Percentiles rank a stretch among this genome's conserved stretches.
Conservation (phyloP, 1,284 basidiomycete species). For the Phaffia rhodozyma region DNA sequence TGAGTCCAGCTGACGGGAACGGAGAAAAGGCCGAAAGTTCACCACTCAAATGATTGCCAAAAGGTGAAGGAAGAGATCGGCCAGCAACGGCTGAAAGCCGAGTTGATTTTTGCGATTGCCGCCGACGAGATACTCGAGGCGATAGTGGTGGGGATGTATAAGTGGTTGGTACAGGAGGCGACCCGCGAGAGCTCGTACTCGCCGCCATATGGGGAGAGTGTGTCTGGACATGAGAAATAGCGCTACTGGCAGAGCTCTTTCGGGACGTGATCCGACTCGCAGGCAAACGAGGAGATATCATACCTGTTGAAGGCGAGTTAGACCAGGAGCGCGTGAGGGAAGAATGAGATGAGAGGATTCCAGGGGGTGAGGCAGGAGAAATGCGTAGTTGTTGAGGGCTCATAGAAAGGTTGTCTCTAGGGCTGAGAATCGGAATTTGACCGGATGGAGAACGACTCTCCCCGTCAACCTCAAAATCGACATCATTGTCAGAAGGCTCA, state of each 20-base stretch:
- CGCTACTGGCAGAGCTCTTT: not conserved
- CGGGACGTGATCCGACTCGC: too few species aligned
- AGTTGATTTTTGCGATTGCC: slow-evolving; percentile 24
- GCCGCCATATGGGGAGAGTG: too few species aligned
- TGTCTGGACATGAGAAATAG: not conserved
- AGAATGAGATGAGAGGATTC: not conserved
- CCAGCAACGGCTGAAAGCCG: slow-evolving; percentile 35
- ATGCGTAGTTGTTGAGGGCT: not conserved
- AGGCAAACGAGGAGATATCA: not conserved
- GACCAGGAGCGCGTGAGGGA: not conserved
- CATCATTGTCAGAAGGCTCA: slow-evolving; percentile 15
- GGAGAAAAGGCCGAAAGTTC: slow-evolving; percentile 33
- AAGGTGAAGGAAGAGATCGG: slow-evolving; percentile 23
- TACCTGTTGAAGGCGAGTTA: not conserved
- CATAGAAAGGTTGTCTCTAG: not conserved
- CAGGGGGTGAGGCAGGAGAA: not conserved
- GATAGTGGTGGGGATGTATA: slow-evolving; percentile 25
- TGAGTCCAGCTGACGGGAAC: slow-evolving; percentile 25
- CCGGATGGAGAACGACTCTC: not conserved
- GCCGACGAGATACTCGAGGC: slow-evolving; percentile 26
- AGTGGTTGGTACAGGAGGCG: not conserved
- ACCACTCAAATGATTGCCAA: slow-evolving; percentile 25
- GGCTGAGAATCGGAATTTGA: not conserved
- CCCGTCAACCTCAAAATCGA: not conserved
- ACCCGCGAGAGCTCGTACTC: not conserved